Base-by-base conservation (phyloP, 495 filamentous ascomycete species). In the Aspergillus bridgeri region DNA sequence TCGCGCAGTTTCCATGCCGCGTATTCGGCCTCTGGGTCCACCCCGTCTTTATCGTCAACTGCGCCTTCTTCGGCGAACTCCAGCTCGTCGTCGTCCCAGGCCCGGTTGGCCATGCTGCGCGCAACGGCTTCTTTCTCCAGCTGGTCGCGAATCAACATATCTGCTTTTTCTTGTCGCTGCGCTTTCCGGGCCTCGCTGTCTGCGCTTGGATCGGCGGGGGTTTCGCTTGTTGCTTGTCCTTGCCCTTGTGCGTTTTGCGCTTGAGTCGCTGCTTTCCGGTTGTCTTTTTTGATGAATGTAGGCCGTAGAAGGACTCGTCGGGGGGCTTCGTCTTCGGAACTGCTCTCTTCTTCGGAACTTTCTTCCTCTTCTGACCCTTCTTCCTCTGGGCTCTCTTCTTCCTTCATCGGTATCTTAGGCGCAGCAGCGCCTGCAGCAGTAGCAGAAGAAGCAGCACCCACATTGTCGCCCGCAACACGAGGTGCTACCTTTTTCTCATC, bases 1-100 rank as follows among this genome's bases (percentile, higher is more conserved):
- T 99, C 94, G 43, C 94, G 85, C 46, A 98, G 78, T 66, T 96
- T 96, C 94, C 94, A 99, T 0, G 91, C 89, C 11, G 91, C 91
- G 42, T 86, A 85, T 67, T 99, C 94, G 2, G 90, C 91, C 61
- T 92, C 92, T 0, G 90, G 88, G 67, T 98, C 92, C 5, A 95
- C 57, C 23, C 82, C 90, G 68, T 99, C 94, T 7, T 81, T 86
- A 61, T 95, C 92, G 65, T 96, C 90, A 21, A 97, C 86, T 15
- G 75, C 81, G 46, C 87, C 87, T 58, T 82, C 79, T 21, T 82
- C 86, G 13, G 82, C 83, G 0, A 73, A 79, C 57, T 82, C 79
- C 6, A 73, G 70, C 11, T 89, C 84, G 56, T 91, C 88, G 60
- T 96, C 90, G 63, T 96, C 92, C 91, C 91, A 96, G 55, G 87